A percentile compares a stretch with the other conserved stretches of the same genome.
These are phyloP conservation scores for Trichoderma hamatum DNA, from an alignment of 2,329 filamentous ascomycete species.

Conservation along the genomic window DNA sequence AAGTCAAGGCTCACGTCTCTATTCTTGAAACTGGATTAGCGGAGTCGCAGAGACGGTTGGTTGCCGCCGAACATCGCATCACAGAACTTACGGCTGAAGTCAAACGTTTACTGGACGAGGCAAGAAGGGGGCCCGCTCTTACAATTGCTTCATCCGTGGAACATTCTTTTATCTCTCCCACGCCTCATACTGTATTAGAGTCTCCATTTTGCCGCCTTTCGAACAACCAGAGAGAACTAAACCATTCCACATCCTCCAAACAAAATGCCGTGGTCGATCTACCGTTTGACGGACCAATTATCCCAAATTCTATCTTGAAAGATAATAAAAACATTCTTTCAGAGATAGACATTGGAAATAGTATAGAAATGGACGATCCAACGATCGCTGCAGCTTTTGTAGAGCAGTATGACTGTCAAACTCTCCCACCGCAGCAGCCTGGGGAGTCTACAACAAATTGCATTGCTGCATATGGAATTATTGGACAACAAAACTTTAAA, in stretches of 20 bases:
- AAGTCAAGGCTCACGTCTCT: slow-evolving; percentile 45
- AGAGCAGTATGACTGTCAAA: background rate
- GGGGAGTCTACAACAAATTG: slow-evolving; percentile 6
- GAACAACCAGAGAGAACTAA: background rate
- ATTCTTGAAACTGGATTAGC: slow-evolving; percentile 30
- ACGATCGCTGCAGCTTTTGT: background rate
- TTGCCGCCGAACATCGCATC: background rate
- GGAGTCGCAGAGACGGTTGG: background rate
- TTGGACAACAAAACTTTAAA: background rate
- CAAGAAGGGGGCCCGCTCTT: background rate
- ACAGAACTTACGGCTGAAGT: slow-evolving; percentile 2
- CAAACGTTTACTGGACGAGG: background rate
- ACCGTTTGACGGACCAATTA: no score
- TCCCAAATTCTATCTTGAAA: no score
- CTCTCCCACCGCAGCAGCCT: background rate
- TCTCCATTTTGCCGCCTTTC: background rate
- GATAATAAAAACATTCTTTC: background rate
- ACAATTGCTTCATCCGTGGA: background rate
- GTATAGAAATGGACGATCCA: background rate
- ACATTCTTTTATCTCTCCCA: no score
- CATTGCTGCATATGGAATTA: background rate
- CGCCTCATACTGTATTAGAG: no score
- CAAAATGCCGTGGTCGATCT: background rate
- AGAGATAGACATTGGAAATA: background rate
- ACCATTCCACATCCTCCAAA: background rate